Base-by-base conservation (phyloP, 345 rosid species). In the Lepidium sativum region DNA sequence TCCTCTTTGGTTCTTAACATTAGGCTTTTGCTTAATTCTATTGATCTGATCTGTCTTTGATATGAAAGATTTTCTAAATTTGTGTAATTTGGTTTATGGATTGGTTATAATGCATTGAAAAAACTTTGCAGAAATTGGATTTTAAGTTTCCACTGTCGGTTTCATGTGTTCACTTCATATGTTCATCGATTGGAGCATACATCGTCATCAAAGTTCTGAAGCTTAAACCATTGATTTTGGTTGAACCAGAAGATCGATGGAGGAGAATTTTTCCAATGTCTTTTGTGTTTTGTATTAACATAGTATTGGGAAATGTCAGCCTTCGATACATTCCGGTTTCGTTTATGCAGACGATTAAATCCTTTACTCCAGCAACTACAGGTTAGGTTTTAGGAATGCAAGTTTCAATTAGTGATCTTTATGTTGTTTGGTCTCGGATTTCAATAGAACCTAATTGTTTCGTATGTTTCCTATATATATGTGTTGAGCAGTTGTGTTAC, bases 291-390 rank as follows among this genome's bases (percentile, higher is more conserved):
- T 95, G 99, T 52, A 80, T 95, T 75, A 95, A 95, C 84, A 95
- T 95, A 17, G 99, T 95, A 59, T 43, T 95, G 69, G 99, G 99
- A 41, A 88, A 95, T 48, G 89, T 95, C 66, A 95, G 99, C 77
- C 76, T 95, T 20, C 86, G 97, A 0, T 95, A 91, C 74, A 95
- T 91, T 37, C 97, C 99, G 2, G 99, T 95, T 60, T 95, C 99
- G 2, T 95, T 95, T 77, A 95, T 95, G 99, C 99, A 95, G 80
- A 95, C 99, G 0, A 95, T 95, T 32, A 95, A 95, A 77, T 95
- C 99, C 16, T 95, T 95, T 66, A 95, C 99, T 63, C 99, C 99
- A 21, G 99, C 99, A 40, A 91, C 99, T 50, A 95, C 97, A 80
- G 96, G 99, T 95, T 32, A 35, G 79, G 42, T 52, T 41, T 21